These are phyloP conservation scores for Daldinia sp. DNA, from an alignment of 2,329 filamentous ascomycete species.

Conservation along the genomic window DNA sequence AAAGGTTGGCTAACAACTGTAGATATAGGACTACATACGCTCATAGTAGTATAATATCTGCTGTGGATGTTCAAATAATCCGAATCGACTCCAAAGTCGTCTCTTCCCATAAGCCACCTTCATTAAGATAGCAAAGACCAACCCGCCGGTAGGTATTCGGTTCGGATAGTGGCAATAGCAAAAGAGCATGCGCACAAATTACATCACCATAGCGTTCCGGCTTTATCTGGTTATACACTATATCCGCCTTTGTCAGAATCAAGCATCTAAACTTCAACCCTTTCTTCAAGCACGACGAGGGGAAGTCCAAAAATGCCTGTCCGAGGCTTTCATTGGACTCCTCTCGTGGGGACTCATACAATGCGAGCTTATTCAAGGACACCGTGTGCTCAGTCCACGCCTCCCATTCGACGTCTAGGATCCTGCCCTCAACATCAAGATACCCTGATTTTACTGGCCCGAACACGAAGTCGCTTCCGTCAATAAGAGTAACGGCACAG, in stretches of 20 bases:
- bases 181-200: slow-evolving; percentile 6
- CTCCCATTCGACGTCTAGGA: slow-evolving; percentile 9
- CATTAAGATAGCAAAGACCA: slow-evolving; percentile 13
- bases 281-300: neutral
- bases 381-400: slow-evolving; percentile 14
- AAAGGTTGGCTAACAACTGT: neutral
- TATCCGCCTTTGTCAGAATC: slow-evolving; percentile 6
- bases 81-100: slow-evolving; percentile 4
- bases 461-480: slow-evolving; percentile 11
- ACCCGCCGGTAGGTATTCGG: slow-evolving; percentile 4
- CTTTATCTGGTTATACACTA: slow-evolving; percentile 7
- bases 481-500: neutral
- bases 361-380: slow-evolving; percentile 3
- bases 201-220: slow-evolving; percentile 2
- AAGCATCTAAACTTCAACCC: slow-evolving; percentile 8
- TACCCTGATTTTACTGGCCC: slow-evolving; percentile 10
- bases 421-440: slow-evolving; percentile 7
- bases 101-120: slow-evolving; percentile 16
- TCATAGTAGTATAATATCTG: neutral
- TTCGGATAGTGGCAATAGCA: neutral
- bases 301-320: slow-evolving; percentile 11
- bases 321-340: neutral
- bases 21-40: neutral
- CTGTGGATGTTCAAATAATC: neutral
- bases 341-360: slow-evolving; percentile 7